Percentiles rank a stretch among this genome's conserved stretches.
phyloP scores from a whole-genome alignment of 148 eudicot species.

The Nepenthes gracilis region DNA sequence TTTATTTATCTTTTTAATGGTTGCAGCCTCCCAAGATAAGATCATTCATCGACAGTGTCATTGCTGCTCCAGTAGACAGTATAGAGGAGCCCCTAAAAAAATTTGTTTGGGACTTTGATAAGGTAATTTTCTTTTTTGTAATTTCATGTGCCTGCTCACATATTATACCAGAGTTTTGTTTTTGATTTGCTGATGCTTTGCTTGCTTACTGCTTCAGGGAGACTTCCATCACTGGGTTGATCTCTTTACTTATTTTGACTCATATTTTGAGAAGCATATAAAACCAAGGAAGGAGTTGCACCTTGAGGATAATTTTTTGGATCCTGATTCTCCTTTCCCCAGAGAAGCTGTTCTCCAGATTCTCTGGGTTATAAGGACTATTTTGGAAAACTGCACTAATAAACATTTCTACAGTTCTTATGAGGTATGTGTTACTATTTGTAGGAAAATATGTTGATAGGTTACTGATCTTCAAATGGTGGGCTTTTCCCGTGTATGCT shows the following conservation, averaged over 20 bases:
- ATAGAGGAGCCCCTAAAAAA: constrained; percentile 67
- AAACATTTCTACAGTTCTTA: constrained; percentile 86
- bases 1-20: background rate
- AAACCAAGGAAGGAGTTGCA: constrained; percentile 85
- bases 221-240: constrained; percentile 97
- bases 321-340: constrained; percentile 85
- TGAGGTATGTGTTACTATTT: constrained; percentile 47
- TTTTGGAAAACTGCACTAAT: constrained; percentile 89
- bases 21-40: constrained; percentile 86
- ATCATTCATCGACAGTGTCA: constrained; percentile 62
- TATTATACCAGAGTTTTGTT: background rate
- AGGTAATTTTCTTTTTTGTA: constrained; percentile 35
- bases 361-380: constrained; percentile 70
- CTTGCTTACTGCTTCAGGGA: constrained; percentile 43
- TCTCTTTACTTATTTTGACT: constrained; percentile 83
- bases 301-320: constrained; percentile 66
- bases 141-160: background rate
- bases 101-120: constrained; percentile 94
- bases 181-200: constrained; percentile 5
- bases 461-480: background rate
- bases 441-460: background rate
- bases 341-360: constrained; percentile 86
- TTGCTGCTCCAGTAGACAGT: constrained; percentile 61
- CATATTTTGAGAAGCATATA: constrained; percentile 75
- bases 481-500: background rate